phyloP scores from a whole-genome alignment of 2,329 filamentous ascomycete species.

The Curvularia spicifera region DNA sequence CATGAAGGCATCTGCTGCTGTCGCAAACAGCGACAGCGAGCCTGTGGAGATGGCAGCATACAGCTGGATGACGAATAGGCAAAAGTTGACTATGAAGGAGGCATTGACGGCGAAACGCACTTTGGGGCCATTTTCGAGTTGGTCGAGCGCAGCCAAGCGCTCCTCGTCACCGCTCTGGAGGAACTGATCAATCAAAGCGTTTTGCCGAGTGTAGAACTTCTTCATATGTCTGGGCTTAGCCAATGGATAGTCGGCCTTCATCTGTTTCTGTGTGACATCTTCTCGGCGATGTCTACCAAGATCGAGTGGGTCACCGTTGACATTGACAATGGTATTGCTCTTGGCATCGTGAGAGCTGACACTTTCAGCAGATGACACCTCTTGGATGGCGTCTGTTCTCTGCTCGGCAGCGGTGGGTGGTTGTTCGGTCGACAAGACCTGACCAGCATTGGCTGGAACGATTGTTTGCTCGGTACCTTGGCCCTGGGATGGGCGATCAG shows the following conservation, averaged over 20 bases:
- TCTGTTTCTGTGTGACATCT: slow-evolving; percentile 53
- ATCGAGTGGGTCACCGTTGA: slow-evolving; percentile 46
- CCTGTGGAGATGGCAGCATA: slow-evolving; percentile 65
- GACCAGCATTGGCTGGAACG: slow-evolving; percentile 31
- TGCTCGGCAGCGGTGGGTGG: slow-evolving; percentile 29
- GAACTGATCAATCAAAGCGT: slow-evolving; percentile 55
- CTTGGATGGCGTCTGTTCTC: slow-evolving; percentile 34
- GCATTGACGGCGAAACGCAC: slow-evolving; percentile 50
- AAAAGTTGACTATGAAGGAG: slow-evolving; percentile 51
- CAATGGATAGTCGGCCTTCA: slow-evolving; percentile 46
- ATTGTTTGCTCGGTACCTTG: slow-evolving; percentile 40
- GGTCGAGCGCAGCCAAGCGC: slow-evolving; percentile 59
- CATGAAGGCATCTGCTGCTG: slow-evolving; percentile 71
- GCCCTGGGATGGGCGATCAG: slow-evolving; percentile 32
- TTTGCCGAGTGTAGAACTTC: slow-evolving; percentile 53
- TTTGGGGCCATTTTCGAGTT: slow-evolving; percentile 55
- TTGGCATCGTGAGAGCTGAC: slow-evolving; percentile 33
- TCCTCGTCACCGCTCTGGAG: slow-evolving; percentile 64
- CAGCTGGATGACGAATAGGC: slow-evolving; percentile 64
- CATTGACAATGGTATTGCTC: slow-evolving; percentile 26
- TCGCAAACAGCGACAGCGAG: slow-evolving; percentile 68
- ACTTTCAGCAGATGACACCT: slow-evolving; percentile 28
- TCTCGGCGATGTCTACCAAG: slow-evolving; percentile 45
- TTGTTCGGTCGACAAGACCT: slow-evolving; percentile 32
- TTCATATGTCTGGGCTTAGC: slow-evolving; percentile 18